Evolutionary conservation across 169 alveolate species (phyloP), one percentile per base, ranked within the genome.

Genomic region (Cystoisospora suis): DNA sequence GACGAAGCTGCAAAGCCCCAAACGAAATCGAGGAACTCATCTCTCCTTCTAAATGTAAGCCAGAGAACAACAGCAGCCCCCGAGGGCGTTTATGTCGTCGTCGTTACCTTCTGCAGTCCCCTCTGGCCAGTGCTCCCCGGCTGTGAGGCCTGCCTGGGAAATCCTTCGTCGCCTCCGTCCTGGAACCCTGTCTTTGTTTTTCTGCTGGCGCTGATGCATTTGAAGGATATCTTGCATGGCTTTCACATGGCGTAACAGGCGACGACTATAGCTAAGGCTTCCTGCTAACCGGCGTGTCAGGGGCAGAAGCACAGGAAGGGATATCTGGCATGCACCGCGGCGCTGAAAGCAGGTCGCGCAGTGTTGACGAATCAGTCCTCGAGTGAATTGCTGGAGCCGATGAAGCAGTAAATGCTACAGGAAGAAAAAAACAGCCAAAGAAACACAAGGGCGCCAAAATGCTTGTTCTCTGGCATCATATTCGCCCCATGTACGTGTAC

Each of bases 271-370:
- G 23, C 83, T 72, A 34, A 72, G 83, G 45, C 83, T 72, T 29
- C 83, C 83, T 3, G 83, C 83, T 3, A 72, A 32, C 53, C 83
- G 49, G 7, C 53, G 42, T 56, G 83, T 34, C 32, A 72, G 83
- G 34, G 83, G 83, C 1, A 72, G 83, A 34, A 72, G 32, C 36
- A 38, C 53, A 9, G 83, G 83, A 38, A 72, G 83, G 32, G 34
- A 72, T 6, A 72, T 72, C 34, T 34, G 58, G 7, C 38, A 23
- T 5, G 83, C 83, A 1, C 83, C 83, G 23, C 83, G 47, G 34
- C 83, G 83, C 53, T 72, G 42, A 53, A 72, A 72, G 32, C 46
- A 38, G 34, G 58, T 40, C 56, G 83, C 83, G 83, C 83, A 72
- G 56, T 72, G 83, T 56, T 72, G 58, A 46, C 83, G 47, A 17